Percentiles rank a stretch among this genome's conserved stretches.
Conservation (phyloP, 345 rosid species). For the Ceriops zippeliana region DNA sequence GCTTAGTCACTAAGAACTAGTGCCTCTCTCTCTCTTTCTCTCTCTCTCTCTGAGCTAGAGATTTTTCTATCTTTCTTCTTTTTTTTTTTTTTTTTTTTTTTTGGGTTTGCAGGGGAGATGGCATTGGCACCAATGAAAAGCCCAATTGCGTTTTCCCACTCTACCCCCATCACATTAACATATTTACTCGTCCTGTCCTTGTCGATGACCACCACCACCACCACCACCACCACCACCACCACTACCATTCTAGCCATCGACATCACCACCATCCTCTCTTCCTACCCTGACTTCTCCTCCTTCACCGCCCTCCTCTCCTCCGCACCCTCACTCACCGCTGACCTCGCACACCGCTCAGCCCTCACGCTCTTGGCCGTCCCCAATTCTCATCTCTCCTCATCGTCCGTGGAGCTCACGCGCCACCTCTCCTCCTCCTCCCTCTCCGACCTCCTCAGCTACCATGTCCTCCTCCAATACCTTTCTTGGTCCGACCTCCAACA, state of each 20-base stretch:
- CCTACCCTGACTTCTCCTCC: conserved; percentile 53
- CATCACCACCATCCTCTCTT: conserved; percentile 63
- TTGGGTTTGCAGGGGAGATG: conserved; percentile 1
- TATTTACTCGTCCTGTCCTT: conserved; percentile 42
- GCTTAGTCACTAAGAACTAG: too few relatives aligned
- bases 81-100: too few relatives aligned
- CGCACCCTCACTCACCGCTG: conserved; percentile 41
- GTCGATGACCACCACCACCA: not conserved
- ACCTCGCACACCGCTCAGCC: conserved; percentile 56
- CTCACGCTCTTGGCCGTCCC: conserved; percentile 83
- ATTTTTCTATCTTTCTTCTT: too few relatives aligned
- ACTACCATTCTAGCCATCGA: conserved; percentile 44
- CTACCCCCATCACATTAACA: conserved; percentile 39
- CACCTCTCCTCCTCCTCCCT: conserved; percentile 56
- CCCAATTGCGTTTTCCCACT: conserved; percentile 27
- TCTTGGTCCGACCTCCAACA: conserved; percentile 59
- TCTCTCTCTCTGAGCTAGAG: too few relatives aligned
- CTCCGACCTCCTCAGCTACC: conserved; percentile 87
- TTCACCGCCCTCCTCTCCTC: conserved; percentile 51
- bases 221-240: conserved; percentile 19
- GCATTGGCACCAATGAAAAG: too few relatives aligned
- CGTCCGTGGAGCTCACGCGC: conserved; percentile 50
- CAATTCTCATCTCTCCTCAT: conserved; percentile 50
- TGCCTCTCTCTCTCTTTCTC: too few relatives aligned
- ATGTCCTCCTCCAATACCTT: conserved; percentile 73